A percentile compares a stretch with the other conserved stretches of the same genome.
Conservation (phyloP, 768 basidiomycete species). For the Boletales sp. region DNA sequence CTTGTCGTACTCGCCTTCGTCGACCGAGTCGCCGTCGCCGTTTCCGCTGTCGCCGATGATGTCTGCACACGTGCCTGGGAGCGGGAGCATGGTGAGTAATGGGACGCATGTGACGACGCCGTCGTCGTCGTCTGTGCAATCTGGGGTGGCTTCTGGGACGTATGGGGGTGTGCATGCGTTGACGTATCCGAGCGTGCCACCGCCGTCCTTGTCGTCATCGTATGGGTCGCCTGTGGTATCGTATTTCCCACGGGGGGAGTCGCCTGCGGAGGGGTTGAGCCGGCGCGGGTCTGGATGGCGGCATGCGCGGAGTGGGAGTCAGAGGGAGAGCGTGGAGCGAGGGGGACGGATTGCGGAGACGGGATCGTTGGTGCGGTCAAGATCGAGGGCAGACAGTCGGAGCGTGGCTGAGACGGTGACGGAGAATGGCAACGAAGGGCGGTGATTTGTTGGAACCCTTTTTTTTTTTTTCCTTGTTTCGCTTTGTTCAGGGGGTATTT, state of each 20-base stretch:
- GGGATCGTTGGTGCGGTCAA: conserved; percentile 49
- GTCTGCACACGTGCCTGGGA: conserved; percentile 43
- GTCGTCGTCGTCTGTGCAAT: conserved; percentile 53
- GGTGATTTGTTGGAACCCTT: neutral
- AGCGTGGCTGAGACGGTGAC: conserved; percentile 33
- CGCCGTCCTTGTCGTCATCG: conserved; percentile 75
- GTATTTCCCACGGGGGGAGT: conserved; percentile 45
- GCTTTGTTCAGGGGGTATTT: too few relatives aligned
- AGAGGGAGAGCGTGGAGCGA: conserved; percentile 57
- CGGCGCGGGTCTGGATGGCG: conserved; percentile 41
- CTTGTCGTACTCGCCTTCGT: conserved; percentile 62
- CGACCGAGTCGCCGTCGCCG: conserved; percentile 63
- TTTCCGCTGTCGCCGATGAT: conserved; percentile 63
- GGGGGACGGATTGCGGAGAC: conserved; percentile 71
- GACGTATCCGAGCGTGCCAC: conserved; percentile 80
- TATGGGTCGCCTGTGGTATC: conserved; percentile 66
- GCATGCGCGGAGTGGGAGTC: conserved; percentile 28
- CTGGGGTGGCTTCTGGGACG: conserved; percentile 28
- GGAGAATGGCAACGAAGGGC: conserved; percentile 1
- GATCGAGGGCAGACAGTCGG: conserved; percentile 42
- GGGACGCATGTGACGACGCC: conserved; percentile 73
- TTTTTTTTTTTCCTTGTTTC: too few relatives aligned
- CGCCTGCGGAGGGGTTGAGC: conserved; percentile 52
- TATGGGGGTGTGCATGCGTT: conserved; percentile 34
- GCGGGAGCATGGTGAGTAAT: conserved; percentile 17